A percentile compares a stretch with the other conserved stretches of the same genome.
Conservation (phyloP, 2,329 filamentous ascomycete species). For the Pezicula neosporulosa region DNA sequence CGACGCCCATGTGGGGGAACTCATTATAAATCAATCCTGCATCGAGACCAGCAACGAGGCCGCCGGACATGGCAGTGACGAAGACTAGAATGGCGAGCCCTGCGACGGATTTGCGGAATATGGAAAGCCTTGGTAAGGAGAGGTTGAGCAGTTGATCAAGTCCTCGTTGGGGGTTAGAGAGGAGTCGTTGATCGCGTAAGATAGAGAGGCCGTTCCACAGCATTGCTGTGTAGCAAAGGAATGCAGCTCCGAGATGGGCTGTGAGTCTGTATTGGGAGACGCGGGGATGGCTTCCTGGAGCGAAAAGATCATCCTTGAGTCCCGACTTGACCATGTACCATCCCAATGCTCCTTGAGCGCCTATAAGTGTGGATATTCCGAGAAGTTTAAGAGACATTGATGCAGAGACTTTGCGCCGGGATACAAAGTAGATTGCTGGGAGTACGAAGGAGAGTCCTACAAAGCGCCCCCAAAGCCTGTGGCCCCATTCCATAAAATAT, state of each 20-base stretch:
- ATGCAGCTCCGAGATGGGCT: conserved; percentile 85
- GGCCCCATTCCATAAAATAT: conserved; percentile 99
- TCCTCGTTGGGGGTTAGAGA: conserved; percentile 63
- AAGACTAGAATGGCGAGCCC: conserved; percentile 76
- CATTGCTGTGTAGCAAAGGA: conserved; percentile 93
- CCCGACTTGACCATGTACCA: conserved; percentile 99
- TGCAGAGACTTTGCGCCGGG: conserved; percentile 70
- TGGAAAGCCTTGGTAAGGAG: conserved; percentile 60
- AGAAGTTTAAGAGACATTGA: conserved; percentile 74
- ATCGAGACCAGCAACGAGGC: conserved; percentile 89
- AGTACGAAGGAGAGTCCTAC: conserved; percentile 88
- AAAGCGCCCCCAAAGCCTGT: conserved; percentile 89
- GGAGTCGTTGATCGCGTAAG: conserved; percentile 70
- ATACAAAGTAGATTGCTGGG: conserved; percentile 85
- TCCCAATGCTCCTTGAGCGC: conserved; percentile 90
- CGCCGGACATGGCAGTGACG: conserved; percentile 88
- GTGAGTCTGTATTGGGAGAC: conserved; percentile 94
- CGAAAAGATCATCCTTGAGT: conserved; percentile 92
- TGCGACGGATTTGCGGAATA: conserved; percentile 71
- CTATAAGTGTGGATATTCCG: conserved; percentile 86
- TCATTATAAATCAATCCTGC: conserved; percentile 98
- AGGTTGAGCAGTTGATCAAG: conserved; percentile 59
- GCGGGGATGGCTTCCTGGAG: conserved; percentile 82
- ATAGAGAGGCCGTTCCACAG: conserved; percentile 83
- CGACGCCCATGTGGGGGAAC: conserved; percentile 91